A percentile compares a stretch with the other conserved stretches of the same genome.
phyloP scores from a whole-genome alignment of 169 alveolate species.

The Babesia divergens region DNA sequence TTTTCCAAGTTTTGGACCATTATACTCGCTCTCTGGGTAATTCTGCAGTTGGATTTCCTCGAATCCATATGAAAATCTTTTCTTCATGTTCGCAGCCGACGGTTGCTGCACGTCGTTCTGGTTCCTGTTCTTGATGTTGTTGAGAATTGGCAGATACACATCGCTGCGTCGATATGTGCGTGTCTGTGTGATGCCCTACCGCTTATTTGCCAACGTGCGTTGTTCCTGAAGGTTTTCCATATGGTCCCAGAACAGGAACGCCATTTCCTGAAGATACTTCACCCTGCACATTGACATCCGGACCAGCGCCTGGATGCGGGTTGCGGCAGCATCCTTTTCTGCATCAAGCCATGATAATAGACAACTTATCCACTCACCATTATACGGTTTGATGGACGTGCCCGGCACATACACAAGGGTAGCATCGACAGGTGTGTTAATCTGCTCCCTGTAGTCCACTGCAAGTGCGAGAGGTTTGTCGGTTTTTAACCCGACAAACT shows the following conservation, averaged over 20 bases:
- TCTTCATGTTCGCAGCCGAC: not conserved
- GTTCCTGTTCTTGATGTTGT: constrained; percentile 25
- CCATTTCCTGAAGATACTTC: constrained; percentile 41
- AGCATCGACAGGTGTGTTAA: not conserved
- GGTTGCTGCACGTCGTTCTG: not conserved
- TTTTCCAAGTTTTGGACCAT: constrained; percentile 63
- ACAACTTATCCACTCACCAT: not conserved
- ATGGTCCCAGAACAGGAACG: constrained; percentile 63
- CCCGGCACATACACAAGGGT: constrained; percentile 26
- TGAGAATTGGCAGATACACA: constrained; percentile 50
- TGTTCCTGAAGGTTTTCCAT: constrained; percentile 65
- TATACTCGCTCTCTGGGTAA: constrained; percentile 37
- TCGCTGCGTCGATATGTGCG: constrained; percentile 13
- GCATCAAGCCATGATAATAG: not conserved
- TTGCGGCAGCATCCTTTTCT: constrained; percentile 66
- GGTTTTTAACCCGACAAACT: constrained; percentile 44
- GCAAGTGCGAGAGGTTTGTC: constrained; percentile 18
- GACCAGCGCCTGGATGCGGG: constrained; percentile 51
- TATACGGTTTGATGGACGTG: constrained; percentile 28
- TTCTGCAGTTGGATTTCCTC: constrained; percentile 27
- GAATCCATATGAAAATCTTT: constrained; percentile 40
- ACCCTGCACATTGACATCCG: constrained; percentile 45
- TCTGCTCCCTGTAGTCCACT: constrained; percentile 9
- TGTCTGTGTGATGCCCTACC: not conserved
- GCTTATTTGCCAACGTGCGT: constrained; percentile 51